Conservation (phyloP, 148 eudicot species). For the Persicaria maculosa region DNA sequence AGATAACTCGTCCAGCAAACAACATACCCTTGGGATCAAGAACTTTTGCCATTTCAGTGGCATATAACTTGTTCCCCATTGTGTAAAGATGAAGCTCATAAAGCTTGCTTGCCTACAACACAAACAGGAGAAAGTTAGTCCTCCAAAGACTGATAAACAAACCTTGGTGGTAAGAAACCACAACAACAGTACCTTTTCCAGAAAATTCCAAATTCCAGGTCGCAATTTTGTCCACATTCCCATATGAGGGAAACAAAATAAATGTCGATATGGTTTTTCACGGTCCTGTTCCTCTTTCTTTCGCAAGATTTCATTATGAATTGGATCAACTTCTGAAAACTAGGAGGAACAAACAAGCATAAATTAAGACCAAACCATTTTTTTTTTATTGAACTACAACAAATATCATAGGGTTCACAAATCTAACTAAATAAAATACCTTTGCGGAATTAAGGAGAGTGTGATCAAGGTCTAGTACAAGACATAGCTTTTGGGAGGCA, state of each 20-base stretch:
- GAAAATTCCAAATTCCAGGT: slow-evolving; percentile 96
- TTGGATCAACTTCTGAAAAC: slow-evolving; percentile 83
- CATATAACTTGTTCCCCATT: slow-evolving; percentile 96
- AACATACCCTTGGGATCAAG: slow-evolving; percentile 90
- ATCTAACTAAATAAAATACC: slow-evolving; percentile 32
- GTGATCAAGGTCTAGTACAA: slow-evolving; percentile 97
- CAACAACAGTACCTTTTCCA: slow-evolving; percentile 68
- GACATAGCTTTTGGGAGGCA: slow-evolving; percentile 71
- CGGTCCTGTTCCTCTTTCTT: slow-evolving; percentile 97
- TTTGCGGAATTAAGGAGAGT: slow-evolving; percentile 97
- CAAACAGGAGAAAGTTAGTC: slow-evolving; percentile 14
- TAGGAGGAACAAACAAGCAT: slow-evolving; percentile 19
- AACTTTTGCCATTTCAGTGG: slow-evolving; percentile 97
- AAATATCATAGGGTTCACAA: neutral
- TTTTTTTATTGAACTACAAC: neutral
- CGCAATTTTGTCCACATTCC: slow-evolving; percentile 98
- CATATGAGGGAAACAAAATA: slow-evolving; percentile 93
- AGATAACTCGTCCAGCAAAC: slow-evolving; percentile 89
- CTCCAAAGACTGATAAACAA: neutral
- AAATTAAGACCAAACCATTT: neutral
- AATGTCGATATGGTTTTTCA: slow-evolving; percentile 76
- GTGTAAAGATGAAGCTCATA: slow-evolving; percentile 95
- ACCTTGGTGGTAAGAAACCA: neutral
- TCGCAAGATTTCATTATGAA: slow-evolving; percentile 85
- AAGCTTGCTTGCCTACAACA: slow-evolving; percentile 82